phyloP scores from a whole-genome alignment of 176 grass and related monocot species.

The Areca catechu region DNA sequence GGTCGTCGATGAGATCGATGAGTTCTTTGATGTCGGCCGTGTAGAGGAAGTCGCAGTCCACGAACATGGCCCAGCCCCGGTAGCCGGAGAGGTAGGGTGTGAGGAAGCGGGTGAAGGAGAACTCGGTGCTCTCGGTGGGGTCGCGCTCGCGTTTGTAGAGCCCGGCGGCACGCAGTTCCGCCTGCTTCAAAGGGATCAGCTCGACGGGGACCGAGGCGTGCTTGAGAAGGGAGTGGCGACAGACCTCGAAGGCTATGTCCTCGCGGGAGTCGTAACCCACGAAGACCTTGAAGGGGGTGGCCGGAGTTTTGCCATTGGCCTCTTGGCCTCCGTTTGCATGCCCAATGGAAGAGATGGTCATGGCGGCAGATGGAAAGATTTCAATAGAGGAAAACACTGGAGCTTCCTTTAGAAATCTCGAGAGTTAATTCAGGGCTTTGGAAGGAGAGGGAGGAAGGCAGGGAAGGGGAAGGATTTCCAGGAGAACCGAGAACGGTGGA shows the following conservation, averaged over 20 bases:
- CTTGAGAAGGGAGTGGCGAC: constrained; percentile 59
- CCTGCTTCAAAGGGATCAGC: constrained; percentile 48
- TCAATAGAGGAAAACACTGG: too few species aligned
- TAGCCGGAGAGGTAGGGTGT: constrained; percentile 55
- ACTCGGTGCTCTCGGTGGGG: constrained; percentile 78
- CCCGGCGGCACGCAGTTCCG: constrained; percentile 47
- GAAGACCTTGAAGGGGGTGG: constrained; percentile 54
- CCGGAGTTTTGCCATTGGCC: neutral
- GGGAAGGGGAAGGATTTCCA: too few species aligned
- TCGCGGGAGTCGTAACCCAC: constrained; percentile 84
- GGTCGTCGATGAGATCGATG: constrained; percentile 9
- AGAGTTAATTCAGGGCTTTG: too few species aligned
- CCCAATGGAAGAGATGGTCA: neutral
- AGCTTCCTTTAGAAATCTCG: too few species aligned
- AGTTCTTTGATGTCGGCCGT: constrained; percentile 55
- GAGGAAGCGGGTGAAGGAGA: constrained; percentile 95
- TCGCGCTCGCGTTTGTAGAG: constrained; percentile 56
- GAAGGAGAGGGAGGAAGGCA: too few species aligned
- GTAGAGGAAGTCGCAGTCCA: constrained; percentile 93
- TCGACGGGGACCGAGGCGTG: constrained; percentile 54
- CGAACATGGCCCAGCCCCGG: constrained; percentile 79
- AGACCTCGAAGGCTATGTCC: constrained; percentile 74
- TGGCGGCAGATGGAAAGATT: too few species aligned
- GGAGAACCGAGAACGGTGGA: too few species aligned
- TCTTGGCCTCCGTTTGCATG: neutral